Conservation (phyloP, 1,284 basidiomycete genomes). For the Gomphus sp. region DNA sequence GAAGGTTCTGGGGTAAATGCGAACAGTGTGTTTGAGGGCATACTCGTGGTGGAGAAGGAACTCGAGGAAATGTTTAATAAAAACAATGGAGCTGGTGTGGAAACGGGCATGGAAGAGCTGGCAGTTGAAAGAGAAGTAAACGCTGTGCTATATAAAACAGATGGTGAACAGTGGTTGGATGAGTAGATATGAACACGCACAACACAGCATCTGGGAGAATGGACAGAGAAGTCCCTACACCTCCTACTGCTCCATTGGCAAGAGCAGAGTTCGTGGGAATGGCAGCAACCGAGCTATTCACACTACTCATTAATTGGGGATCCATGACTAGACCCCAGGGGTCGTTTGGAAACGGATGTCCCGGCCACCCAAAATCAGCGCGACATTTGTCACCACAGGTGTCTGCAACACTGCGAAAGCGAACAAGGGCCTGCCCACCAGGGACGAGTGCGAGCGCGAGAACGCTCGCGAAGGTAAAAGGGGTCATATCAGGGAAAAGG, state of each 20-base stretch:
- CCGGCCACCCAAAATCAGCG: slow-evolving; percentile 43
- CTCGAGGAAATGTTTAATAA: not conserved
- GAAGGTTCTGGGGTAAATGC: slow-evolving; percentile 8
- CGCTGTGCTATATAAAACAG: not conserved
- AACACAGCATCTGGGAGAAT: slow-evolving; percentile 15
- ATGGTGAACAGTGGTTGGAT: not conserved
- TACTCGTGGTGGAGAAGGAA: slow-evolving; percentile 3
- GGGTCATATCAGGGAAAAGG: not conserved
- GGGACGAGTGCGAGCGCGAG: slow-evolving; percentile 30
- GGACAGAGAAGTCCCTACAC: no score
- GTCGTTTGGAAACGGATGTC: slow-evolving; percentile 40
- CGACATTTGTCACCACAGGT: slow-evolving; percentile 27
- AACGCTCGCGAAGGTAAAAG: slow-evolving; percentile 18
- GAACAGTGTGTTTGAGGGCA: no score
- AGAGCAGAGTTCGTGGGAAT: slow-evolving; percentile 12
- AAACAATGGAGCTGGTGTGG: no score
- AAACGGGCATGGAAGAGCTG: not conserved
- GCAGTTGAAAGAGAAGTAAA: not conserved
- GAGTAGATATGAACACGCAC: slow-evolving; percentile 14
- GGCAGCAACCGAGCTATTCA: slow-evolving; percentile 10
- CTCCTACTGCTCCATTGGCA: slow-evolving; percentile 26
- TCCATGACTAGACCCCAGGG: slow-evolving; percentile 34
- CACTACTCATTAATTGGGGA: not conserved
- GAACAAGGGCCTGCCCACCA: slow-evolving; percentile 32
- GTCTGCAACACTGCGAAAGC: slow-evolving; percentile 25